Conservation (phyloP, 2,329 filamentous ascomycete genomes). For the Sordariomycetes sp. region DNA sequence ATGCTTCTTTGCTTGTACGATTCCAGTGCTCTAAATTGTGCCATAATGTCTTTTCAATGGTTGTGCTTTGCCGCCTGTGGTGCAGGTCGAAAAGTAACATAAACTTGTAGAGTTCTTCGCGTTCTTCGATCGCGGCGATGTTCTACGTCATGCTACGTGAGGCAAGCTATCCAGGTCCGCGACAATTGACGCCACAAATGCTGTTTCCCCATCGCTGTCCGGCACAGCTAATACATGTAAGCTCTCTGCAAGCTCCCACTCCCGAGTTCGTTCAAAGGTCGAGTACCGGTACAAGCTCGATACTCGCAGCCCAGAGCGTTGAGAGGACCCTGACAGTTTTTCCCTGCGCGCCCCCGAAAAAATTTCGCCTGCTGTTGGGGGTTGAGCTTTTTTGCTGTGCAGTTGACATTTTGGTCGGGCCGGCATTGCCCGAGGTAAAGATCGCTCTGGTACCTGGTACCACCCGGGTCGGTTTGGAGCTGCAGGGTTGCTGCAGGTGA, state of each 20-base stretch:
- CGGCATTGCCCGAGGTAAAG: background rate
- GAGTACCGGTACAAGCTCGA: background rate
- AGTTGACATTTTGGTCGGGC: background rate
- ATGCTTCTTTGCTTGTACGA: background rate
- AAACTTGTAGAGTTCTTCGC: too few relatives aligned
- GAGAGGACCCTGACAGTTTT: background rate
- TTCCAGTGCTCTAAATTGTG: background rate
- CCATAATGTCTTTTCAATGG: too few relatives aligned
- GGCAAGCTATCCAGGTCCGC: too few relatives aligned
- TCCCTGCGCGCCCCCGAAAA: background rate
- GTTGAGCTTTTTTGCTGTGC: background rate
- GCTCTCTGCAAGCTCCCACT: background rate
- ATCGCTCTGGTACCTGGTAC: background rate
- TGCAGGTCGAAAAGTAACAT: too few relatives aligned
- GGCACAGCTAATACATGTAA: too few relatives aligned
- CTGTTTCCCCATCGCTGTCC: too few relatives aligned
- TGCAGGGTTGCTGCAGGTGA: background rate
- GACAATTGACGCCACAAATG: too few relatives aligned
- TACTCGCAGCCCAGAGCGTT: background rate
- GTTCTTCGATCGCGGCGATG: too few relatives aligned
- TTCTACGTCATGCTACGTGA: too few relatives aligned
- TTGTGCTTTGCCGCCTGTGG: background rate
- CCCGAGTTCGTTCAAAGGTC: background rate
- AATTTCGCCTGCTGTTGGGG: background rate
- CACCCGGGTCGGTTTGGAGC: background rate